Conservation (phyloP, 2,329 filamentous ascomycete genomes). For the Pseudocercospora ulei region DNA sequence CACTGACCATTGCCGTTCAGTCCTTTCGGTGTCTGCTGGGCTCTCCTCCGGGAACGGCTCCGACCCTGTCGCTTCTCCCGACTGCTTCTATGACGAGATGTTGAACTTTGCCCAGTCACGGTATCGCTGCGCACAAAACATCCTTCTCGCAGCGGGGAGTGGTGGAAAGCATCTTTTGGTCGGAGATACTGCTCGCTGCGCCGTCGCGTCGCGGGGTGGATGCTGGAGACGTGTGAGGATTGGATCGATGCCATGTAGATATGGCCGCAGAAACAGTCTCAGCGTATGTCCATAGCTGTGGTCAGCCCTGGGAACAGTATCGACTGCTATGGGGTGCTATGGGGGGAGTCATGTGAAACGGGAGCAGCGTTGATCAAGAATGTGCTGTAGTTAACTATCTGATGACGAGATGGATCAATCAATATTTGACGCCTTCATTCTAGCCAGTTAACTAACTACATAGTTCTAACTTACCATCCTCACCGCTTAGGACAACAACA, state of each 20-base stretch:
- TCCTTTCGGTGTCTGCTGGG: conserved; percentile 9
- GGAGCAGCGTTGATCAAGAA: neutral
- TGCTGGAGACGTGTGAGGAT: conserved; percentile 20
- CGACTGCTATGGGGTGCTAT: neutral
- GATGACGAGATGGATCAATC: too few species aligned
- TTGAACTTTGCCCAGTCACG: conserved; percentile 20
- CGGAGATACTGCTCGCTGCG: conserved; percentile 47
- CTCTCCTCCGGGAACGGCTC: conserved; percentile 55
- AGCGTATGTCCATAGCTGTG: conserved; percentile 27
- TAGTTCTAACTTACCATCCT: conserved; percentile 29
- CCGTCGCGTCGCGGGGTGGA: conserved; percentile 12
- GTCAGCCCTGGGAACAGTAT: conserved; percentile 1
- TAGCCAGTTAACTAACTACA: conserved; percentile 29
- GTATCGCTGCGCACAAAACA: conserved; percentile 31
- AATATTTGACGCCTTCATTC: too few species aligned
- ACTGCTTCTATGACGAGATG: conserved; percentile 22
- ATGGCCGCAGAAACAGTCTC: conserved; percentile 34
- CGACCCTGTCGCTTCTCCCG: conserved; percentile 48
- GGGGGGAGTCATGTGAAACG: neutral
- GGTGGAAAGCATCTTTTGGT: conserved; percentile 71
- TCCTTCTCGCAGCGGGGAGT: conserved; percentile 49
- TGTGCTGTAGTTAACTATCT: neutral
- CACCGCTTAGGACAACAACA: conserved; percentile 23
- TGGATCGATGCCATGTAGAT: conserved; percentile 10
- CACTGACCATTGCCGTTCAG: conserved; percentile 48